phyloP scores from a whole-genome alignment of 163 green algal genomes.

The Scenedesmus sp. region DNA sequence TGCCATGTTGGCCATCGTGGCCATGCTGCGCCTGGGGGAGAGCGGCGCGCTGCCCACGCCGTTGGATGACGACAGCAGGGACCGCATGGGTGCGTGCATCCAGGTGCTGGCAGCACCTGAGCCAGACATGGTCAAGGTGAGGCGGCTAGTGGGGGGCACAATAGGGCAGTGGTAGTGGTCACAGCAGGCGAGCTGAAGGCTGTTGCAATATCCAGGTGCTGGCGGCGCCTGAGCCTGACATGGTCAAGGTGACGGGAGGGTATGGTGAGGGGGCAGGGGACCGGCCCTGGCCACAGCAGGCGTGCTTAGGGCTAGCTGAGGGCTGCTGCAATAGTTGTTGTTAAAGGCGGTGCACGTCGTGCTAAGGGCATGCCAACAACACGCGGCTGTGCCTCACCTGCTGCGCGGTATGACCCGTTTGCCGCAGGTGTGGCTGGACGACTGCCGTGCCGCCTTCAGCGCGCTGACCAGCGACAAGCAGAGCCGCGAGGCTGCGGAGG shows the following conservation, averaged over 20 bases:
- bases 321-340: no score
- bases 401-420: neutral
- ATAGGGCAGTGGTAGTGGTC: neutral
- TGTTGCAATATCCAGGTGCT: neutral
- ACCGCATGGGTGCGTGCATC: conserved; percentile 91
- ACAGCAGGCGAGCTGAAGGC: neutral
- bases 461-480: conserved; percentile 89
- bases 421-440: conserved; percentile 86
- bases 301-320: no score
- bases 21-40: conserved; percentile 90
- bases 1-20: conserved; percentile 89
- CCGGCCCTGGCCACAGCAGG: no score
- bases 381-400: neutral
- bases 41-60: conserved; percentile 64
- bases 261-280: no score
- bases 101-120: conserved; percentile 70
- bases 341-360: no score
- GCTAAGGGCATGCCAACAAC: neutral
- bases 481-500: conserved; percentile 79
- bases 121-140: conserved; percentile 56
- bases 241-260: no score
- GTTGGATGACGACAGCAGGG: conserved; percentile 89
- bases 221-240: no score
- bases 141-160: neutral
- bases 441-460: conserved; percentile 83